phyloP scores from a whole-genome alignment of 768 basidiomycete genomes.

The Russula foetens region DNA sequence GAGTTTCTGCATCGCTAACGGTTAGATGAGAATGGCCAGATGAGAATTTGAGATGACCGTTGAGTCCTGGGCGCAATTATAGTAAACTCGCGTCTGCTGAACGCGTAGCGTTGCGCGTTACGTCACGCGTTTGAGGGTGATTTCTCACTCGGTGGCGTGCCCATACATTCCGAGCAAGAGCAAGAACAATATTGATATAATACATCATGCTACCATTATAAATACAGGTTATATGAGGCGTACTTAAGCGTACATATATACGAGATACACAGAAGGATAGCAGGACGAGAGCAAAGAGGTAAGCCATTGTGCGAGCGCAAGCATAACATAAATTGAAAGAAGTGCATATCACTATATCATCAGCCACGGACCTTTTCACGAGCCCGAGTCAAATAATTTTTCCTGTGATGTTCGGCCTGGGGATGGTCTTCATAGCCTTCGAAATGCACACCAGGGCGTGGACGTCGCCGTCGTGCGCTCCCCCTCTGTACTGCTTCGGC shows the following conservation, averaged over 20 bases:
- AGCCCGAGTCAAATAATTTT: conserved; percentile 12
- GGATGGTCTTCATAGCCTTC: conserved; percentile 26
- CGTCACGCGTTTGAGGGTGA: no score
- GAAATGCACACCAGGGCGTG: conserved; percentile 31
- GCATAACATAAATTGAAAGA: conserved; percentile 1
- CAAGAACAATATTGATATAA: conserved; percentile 12
- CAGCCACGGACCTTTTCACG: conserved; percentile 5
- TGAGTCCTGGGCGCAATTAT: conserved; percentile 1
- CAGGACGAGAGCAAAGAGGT: not conserved
- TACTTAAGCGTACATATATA: conserved; percentile 5
- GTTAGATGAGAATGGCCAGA: not conserved
- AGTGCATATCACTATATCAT: not conserved
- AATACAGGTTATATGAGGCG: conserved; percentile 10
- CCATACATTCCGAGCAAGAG: conserved; percentile 5
- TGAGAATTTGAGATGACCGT: not conserved
- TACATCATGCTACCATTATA: conserved; percentile 15
- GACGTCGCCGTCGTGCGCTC: conserved; percentile 24
- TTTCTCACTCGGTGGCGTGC: no score
- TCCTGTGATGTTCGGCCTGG: conserved; percentile 16
- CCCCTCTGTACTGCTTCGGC: conserved; percentile 27
- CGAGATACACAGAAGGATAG: conserved; percentile 1
- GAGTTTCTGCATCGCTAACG: conserved; percentile 17
- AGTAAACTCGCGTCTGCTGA: not conserved
- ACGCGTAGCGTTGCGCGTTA: conserved; percentile 11
- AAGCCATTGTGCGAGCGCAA: not conserved